Conservation (phyloP, 2,329 filamentous ascomycete species). For the Exophiala dermatitidis region DNA sequence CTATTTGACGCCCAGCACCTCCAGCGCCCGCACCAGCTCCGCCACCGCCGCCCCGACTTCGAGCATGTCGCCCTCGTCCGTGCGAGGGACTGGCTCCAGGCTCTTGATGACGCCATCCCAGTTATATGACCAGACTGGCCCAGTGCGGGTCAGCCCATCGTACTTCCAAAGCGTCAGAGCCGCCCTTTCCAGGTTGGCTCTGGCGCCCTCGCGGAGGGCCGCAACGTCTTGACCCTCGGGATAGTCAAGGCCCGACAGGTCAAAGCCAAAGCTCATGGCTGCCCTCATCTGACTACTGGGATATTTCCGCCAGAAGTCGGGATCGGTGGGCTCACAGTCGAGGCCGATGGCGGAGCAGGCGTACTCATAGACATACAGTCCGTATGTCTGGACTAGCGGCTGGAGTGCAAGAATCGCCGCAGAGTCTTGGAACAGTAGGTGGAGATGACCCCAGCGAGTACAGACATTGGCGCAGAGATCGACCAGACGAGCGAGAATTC, state of each 20-base stretch:
- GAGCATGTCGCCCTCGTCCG: background rate
- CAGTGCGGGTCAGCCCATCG: background rate
- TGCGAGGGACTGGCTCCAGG: background rate
- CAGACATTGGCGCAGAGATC: constrained; percentile 6
- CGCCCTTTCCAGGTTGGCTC: constrained; percentile 2
- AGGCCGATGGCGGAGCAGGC: constrained; percentile 3
- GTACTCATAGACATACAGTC: constrained; percentile 7
- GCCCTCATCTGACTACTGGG: background rate
- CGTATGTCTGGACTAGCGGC: constrained; percentile 9
- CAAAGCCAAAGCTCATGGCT: constrained; percentile 9
- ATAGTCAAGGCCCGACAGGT: constrained; percentile 2
- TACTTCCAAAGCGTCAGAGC: background rate
- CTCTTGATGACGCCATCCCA: background rate
- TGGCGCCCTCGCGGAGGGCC: constrained; percentile 2
- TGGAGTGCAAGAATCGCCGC: constrained; percentile 5
- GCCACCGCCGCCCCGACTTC: constrained; percentile 2
- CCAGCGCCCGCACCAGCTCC: constrained; percentile 9
- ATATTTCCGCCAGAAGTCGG: constrained; percentile 3
- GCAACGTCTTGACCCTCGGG: constrained; percentile 4
- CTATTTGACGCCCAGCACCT: constrained; percentile 6
- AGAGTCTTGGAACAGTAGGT: constrained; percentile 11
- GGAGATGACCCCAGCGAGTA: constrained; percentile 13
- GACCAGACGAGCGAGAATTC: constrained; percentile 3
- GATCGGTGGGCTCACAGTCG: constrained; percentile 1
- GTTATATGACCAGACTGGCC: constrained; percentile 6